Evolutionary conservation across 108 stramenopile genomes (phyloP), one percentile per base, ranked within the genome.

Genomic region (Discostella stelligeroides): DNA sequence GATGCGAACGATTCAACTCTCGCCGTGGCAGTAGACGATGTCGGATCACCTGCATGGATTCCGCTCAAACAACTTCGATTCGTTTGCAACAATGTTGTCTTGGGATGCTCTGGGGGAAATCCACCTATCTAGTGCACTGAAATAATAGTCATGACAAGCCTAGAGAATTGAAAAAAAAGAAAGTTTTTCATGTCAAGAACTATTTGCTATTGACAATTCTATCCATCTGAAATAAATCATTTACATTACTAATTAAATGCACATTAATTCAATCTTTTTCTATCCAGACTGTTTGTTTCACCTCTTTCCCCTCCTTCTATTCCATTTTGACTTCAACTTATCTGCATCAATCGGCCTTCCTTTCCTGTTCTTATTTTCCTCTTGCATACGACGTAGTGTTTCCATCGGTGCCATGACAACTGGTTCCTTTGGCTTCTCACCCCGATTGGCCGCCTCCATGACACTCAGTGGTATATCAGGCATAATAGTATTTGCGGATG

Each of bases 391-490:
- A 34, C n/a, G 23, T 38, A 74, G 47, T 29, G 71, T 27, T 43
- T 67, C 70, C 39, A 57, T 72, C 23, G 78, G 66, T 20, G 78
- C 78, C 78, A 79, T 72, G 42, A 72, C 60, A 2, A 78, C 58
- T 9, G 27, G 13, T 3, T 11, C 27, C 54, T 68, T 23, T 28
- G 57, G 63, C 37, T 63, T 63, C 46, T 82, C 82, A 25, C 89
- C 89, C 49, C 70, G 58, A 73, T 90, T 90, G 28, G 89, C 89
- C 20, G 86, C 86, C 60, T 90, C 86, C 88, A 90, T 90, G 5
- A 57, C 66, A 50, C 57, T 60, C 0, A 63, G 43, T 34, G 79
- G 55, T 60, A 68, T 68, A 62, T 73, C 64, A 13, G 72, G 54
- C 67, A 69, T 78, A 58, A 23, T 30, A 30, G n/a, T 61, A 53